Base-by-base conservation (phyloP, 345 rosid genomes). In the Lepidium africanum region DNA sequence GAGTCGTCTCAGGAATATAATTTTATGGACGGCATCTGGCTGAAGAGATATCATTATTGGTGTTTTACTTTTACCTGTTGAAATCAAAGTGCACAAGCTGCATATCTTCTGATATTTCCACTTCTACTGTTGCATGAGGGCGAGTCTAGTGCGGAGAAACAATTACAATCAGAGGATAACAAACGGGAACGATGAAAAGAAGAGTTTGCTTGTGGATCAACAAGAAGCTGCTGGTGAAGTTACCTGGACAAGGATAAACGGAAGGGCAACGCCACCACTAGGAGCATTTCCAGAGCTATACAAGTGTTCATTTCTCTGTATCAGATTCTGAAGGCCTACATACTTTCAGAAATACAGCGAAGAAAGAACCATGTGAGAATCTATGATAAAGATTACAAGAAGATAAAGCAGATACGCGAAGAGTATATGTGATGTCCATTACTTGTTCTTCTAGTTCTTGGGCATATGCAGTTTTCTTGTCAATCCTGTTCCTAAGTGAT, bases 71-170 rank as follows among this genome's bases (percentile, higher is more conserved):
- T 54, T 81, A 95, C 99, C 92, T 95, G 78, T 86, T 91, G 75
- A 95, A 95, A 80, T 95, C 99, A 13, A 95, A 95, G 77, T 95
- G 99, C 46, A 95, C 97, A 17, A 95, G 86, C 85, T 95, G 99
- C 99, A 95, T 95, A 72, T 95, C 99, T 86, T 95, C 99, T 30
- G 99, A 95, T 84, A 95, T 91, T 80, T 95, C 99, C 65, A 95
- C 97, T 80, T 95, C 99, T 56, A 95, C 99, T 17, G 96, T 95
- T 35, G 99, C 99, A 73, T 95, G 97, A 63, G 99, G 99, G 32
- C 96, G 92, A 14, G 97, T 91, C 97, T 95, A 58, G 63, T 52
- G 59, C 32, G 38, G 38, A 35, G 50, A 7, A 25, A 51, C 23
- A 52, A 27, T 16, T 41, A 51, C 5, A 13, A 35, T 57, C 48